Evolutionary conservation across 805 yeast genomes (phyloP).

Genomic region (Komagataella pseudopastoris): DNA sequence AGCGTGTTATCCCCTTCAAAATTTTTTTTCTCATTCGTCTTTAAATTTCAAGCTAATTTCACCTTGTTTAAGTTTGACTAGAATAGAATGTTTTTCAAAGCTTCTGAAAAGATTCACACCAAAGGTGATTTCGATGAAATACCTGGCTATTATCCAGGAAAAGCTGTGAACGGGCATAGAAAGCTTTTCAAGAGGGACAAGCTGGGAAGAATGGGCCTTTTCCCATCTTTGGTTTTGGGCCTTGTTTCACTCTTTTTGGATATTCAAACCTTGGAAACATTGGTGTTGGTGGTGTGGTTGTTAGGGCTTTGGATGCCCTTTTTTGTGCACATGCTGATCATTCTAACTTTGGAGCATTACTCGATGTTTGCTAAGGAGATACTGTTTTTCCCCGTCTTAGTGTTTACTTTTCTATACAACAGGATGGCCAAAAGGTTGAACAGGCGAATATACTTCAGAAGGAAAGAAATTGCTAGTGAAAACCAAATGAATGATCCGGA

Average conservation of each 20-base stretch:
- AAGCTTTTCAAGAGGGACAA: background rate
- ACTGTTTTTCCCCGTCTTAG: background rate
- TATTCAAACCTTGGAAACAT: background rate
- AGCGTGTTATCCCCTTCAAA: background rate
- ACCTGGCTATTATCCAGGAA: background rate
- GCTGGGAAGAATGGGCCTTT: background rate
- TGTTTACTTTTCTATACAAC: background rate
- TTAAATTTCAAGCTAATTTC: background rate
- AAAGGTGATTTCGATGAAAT: background rate
- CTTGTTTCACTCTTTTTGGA: background rate
- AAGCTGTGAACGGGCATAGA: background rate
- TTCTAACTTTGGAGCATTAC: background rate
- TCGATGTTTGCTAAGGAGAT: background rate
- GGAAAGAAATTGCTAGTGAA: background rate
- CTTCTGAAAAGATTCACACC: background rate
- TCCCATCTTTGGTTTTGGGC: background rate
- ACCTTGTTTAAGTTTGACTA: background rate
- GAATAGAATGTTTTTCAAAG: background rate
- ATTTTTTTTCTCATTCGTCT: background rate
- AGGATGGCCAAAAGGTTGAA: background rate
- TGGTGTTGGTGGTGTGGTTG: background rate
- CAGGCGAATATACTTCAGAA: background rate
- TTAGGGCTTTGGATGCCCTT: background rate
- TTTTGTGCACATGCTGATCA: background rate
- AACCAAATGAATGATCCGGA: background rate